Evolutionary conservation across 2,329 filamentous ascomycete species (phyloP), one percentile per base, ranked within the genome.

Genomic region (Aspergillaceae sp.): DNA sequence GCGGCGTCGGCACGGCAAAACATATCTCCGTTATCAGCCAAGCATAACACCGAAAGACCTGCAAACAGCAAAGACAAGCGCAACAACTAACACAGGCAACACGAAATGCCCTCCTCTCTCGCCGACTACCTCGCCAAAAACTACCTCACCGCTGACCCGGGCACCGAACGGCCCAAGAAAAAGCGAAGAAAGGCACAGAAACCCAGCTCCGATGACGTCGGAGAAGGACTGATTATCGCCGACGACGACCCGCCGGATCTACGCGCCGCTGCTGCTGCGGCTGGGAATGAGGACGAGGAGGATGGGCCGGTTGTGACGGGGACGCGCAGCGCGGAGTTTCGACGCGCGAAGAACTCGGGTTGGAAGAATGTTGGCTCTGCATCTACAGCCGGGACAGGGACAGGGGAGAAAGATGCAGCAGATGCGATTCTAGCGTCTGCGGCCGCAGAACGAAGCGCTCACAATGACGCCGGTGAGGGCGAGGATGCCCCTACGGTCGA

Each of bases 41-140:
- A 19, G 19, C 19, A 19, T 19, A 19, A 19, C 19, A 19, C 19
- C 19, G 19, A 19, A 19, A 19, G 19, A 19, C 19, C 19, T 19
- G 19, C 19, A 19, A 19, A 19, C 19, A 19, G 19, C 19, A 19
- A 19, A 19, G 19, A 19, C 19, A 19, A 19, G 19, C 19, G 19
- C 19, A 19, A 19, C 19, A 19, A 19, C 19, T 19, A 19, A 19
- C 19, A 19, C 19, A 19, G 19, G 2, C 19, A 19, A 19, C 19
- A 19, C 19, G 19, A 19, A 50, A 83, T 83, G 78, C 75, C 71
- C 6, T 57, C 58, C 35, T 53, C 51, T 29, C 77, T 96, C 54
- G 83, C 88, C 48, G 82, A 83, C 61, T 98, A 97, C 62, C 80
- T 98, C 33, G 90, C 91, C 34, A 84, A 87, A 52, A 92, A 89